Percentiles rank a stretch among this genome's conserved stretches.
These are phyloP conservation scores for Vararia minispora DNA, from an alignment of 768 basidiomycete species.

Conservation along the genomic window DNA sequence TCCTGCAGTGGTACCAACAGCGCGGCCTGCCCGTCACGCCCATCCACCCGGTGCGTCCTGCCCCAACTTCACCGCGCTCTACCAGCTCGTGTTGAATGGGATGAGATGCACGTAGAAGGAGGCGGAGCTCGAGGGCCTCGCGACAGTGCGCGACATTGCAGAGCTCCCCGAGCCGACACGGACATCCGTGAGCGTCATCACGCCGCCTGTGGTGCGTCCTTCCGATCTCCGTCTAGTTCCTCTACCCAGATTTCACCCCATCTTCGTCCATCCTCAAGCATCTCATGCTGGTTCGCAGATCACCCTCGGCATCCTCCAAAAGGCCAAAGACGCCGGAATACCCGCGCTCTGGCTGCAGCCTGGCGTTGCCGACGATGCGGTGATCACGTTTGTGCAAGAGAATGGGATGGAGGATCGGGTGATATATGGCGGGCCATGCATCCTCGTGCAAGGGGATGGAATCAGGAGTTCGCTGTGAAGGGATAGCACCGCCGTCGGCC, in stretches of 20 bases:
- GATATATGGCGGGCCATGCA: constrained; percentile 76
- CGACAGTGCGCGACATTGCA: constrained; percentile 41
- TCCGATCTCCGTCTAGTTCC: background rate
- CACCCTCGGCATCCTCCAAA: constrained; percentile 54
- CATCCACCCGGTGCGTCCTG: constrained; percentile 52
- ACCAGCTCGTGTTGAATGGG: background rate
- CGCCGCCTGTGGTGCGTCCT: constrained; percentile 49
- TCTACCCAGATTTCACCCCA: background rate
- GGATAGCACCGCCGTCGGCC: too few relatives aligned
- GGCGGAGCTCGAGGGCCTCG: constrained; percentile 52
- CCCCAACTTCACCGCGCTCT: background rate
- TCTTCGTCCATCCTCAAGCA: background rate
- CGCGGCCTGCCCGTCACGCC: constrained; percentile 54
- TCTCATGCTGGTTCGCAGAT: constrained; percentile 30
- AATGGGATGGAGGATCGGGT: constrained; percentile 54
- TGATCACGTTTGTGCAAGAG: constrained; percentile 53
- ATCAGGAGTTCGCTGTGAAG: constrained; percentile 20
- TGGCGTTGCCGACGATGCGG: constrained; percentile 63
- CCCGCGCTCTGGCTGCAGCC: constrained; percentile 86
- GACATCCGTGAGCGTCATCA: constrained; percentile 73
- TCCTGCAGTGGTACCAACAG: constrained; percentile 66
- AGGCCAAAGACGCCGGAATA: constrained; percentile 58
- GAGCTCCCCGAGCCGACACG: constrained; percentile 48
- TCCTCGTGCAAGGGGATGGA: constrained; percentile 66
- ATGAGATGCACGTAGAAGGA: constrained; percentile 41